Conservation (phyloP, 768 basidiomycete species). For the Coprinopsis strossmayeri region DNA sequence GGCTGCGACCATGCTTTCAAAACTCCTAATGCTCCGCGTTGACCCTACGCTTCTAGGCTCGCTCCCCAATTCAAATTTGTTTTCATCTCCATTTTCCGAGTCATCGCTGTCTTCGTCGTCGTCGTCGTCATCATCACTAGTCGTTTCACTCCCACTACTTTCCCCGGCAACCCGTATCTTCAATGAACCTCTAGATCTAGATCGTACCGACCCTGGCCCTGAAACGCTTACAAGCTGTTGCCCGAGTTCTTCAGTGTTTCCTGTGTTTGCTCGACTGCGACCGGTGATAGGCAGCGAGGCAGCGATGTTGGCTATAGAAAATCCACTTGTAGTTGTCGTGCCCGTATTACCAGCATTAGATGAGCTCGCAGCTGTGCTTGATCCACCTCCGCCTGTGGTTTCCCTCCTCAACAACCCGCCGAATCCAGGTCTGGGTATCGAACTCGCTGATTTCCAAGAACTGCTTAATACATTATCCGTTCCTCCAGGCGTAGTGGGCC, state of each 20-base stretch:
- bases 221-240: slow-evolving; percentile 44
- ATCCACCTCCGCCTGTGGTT: no score
- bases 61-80: slow-evolving; percentile 33
- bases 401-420: slow-evolving; percentile 53
- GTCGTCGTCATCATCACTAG: slow-evolving; percentile 31
- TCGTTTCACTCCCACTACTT: slow-evolving; percentile 30
- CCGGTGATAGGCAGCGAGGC: slow-evolving; percentile 52
- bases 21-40: slow-evolving; percentile 63
- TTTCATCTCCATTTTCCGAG: slow-evolving; percentile 24
- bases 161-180: slow-evolving; percentile 30
- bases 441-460: slow-evolving; percentile 23
- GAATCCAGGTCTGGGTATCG: slow-evolving; percentile 40
- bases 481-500: slow-evolving; percentile 11
- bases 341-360: background rate
- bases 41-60: slow-evolving; percentile 33
- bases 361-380: no score
- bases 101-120: slow-evolving; percentile 31
- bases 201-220: slow-evolving; percentile 27
- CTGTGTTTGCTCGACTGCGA: slow-evolving; percentile 27
- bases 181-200: slow-evolving; percentile 14
- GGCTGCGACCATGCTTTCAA: slow-evolving; percentile 77
- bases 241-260: slow-evolving; percentile 29
- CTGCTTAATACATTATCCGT: slow-evolving; percentile 12
- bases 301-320: slow-evolving; percentile 74
- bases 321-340: slow-evolving; percentile 47